phyloP scores from a whole-genome alignment of 352 stramenopile genomes.

The Globisporangium acanthophoron region DNA sequence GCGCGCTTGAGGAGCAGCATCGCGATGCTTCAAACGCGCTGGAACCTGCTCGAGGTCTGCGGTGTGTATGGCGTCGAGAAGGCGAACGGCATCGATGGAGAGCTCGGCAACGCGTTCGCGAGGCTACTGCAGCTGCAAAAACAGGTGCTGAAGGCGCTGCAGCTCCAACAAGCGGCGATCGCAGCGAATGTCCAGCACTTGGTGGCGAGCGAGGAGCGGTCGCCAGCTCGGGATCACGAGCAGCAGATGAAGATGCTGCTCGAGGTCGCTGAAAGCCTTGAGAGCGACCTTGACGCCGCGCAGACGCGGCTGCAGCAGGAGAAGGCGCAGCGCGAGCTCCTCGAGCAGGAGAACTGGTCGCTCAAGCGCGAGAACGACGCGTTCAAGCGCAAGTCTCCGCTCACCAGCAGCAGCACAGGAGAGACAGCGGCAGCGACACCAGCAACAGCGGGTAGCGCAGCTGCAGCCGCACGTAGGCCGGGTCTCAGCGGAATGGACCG shows the following conservation, averaged over 20 bases:
- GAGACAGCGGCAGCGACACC: neutral
- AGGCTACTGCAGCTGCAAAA: slow-evolving; percentile 41
- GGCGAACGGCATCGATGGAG: slow-evolving; percentile 20
- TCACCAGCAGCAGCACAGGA: neutral
- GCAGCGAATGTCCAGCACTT: slow-evolving; percentile 3
- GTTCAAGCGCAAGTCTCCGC: slow-evolving; percentile 8
- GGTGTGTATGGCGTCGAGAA: slow-evolving; percentile 41
- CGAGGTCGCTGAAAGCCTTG: slow-evolving; percentile 55
- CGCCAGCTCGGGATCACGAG: neutral
- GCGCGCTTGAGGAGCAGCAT: slow-evolving; percentile 6
- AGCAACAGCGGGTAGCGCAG: neutral
- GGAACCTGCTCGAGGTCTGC: slow-evolving; percentile 50
- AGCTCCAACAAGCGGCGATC: slow-evolving; percentile 18
- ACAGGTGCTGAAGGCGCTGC: slow-evolving; percentile 38
- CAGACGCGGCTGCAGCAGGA: slow-evolving; percentile 41
- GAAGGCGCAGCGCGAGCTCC: slow-evolving; percentile 32
- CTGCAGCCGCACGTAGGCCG: neutral
- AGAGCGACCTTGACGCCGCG: slow-evolving; percentile 46
- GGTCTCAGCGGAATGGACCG: neutral
- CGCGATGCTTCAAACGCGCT: slow-evolving; percentile 35
- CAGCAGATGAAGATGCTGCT: slow-evolving; percentile 55
- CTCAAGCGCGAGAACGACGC: slow-evolving; percentile 31
- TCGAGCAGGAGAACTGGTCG: slow-evolving; percentile 40
- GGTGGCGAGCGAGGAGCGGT: neutral
- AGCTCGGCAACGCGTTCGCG: slow-evolving; percentile 30